phyloP scores from a whole-genome alignment of 805 yeast species.

The Pichia phayaonensis region DNA sequence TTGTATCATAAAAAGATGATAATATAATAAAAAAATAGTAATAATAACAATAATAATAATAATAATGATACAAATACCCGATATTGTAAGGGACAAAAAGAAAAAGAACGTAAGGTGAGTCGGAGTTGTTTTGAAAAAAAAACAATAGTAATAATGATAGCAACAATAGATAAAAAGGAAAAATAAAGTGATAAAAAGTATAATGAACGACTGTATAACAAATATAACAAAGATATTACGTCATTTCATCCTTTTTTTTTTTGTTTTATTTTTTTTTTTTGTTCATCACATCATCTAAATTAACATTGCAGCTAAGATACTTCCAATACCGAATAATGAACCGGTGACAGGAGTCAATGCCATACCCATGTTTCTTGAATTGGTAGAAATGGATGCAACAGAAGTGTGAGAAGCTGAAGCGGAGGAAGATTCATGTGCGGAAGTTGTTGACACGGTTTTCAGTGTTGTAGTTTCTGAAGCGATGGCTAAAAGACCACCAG shows the following conservation, averaged over 20 bases:
- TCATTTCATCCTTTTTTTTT: too few species aligned
- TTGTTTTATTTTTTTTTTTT: too few species aligned
- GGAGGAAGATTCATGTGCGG: conserved; percentile 17
- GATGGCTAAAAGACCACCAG: conserved; percentile 34
- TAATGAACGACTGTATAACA: too few species aligned
- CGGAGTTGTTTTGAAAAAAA: too few species aligned
- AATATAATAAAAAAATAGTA: neutral
- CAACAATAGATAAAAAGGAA: neutral
- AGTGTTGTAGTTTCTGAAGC: conserved; percentile 27
- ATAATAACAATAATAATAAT: neutral
- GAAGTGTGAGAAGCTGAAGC: conserved; percentile 27
- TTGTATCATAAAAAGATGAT: neutral
- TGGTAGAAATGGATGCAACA: conserved; percentile 9
- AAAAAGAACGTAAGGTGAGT: too few species aligned
- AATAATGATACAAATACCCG: neutral
- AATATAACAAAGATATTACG: too few species aligned
- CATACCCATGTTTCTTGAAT: conserved; percentile 22
- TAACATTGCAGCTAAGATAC: conserved; percentile 31
- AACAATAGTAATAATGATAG: neutral
- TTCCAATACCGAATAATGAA: conserved; percentile 28
- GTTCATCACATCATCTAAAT: conserved; percentile 18
- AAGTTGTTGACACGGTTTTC: conserved; percentile 4
- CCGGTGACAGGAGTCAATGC: conserved; percentile 25
- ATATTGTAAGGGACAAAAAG: neutral
- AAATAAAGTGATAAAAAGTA: too few species aligned